Evolutionary conservation across 805 yeast genomes (phyloP).

Genomic region (Yarrowia divulgata): DNA sequence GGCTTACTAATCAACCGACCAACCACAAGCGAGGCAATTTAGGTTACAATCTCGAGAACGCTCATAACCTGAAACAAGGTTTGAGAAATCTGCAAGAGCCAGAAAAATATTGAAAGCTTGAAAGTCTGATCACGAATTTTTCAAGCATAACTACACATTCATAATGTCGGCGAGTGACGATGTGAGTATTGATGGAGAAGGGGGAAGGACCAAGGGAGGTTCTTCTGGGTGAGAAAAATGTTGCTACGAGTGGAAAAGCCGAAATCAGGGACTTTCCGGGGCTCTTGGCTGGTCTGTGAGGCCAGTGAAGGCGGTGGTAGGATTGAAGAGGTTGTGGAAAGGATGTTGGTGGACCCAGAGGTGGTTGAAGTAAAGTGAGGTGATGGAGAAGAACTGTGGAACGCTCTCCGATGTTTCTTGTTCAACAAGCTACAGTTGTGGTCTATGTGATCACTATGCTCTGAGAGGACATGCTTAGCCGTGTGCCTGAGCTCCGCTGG

Average conservation of each 20-base stretch:
- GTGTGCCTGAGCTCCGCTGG: no score
- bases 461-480: no score
- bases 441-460: no score
- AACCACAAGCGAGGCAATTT: conserved; percentile 1
- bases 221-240: background rate
- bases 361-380: background rate
- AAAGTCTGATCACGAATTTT: conserved; percentile 28
- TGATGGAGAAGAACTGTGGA: background rate
- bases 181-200: conserved; percentile 10
- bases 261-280: background rate
- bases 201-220: background rate
- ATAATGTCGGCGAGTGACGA: conserved; percentile 37
- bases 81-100: conserved; percentile 34
- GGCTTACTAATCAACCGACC: background rate
- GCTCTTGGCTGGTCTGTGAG: background rate
- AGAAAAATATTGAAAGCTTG: conserved; percentile 24
- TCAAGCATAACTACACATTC: conserved; percentile 33
- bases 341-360: background rate
- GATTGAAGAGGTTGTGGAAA: background rate
- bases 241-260: background rate
- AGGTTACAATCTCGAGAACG: background rate
- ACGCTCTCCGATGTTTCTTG: no score
- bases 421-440: no score
- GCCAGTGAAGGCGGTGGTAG: background rate
- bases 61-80: conserved; percentile 14